phyloP scores from a whole-genome alignment of 305 asterid genomes.

The Fraxinus baroniana region DNA sequence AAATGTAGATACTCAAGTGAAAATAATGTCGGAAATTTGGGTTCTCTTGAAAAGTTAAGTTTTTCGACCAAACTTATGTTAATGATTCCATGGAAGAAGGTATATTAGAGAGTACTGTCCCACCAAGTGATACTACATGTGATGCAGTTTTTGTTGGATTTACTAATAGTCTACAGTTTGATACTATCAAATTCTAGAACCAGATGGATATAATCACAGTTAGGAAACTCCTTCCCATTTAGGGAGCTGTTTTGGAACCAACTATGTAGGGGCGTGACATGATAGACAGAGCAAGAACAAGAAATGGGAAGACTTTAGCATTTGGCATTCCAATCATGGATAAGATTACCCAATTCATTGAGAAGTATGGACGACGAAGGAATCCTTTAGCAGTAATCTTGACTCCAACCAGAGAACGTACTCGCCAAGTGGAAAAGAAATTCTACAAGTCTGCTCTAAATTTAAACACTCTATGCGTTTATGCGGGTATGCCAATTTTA shows the following conservation, averaged over 20 bases:
- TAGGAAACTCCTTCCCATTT: not conserved
- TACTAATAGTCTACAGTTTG: too few species aligned
- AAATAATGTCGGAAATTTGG: too few species aligned
- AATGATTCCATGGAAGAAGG: too few species aligned
- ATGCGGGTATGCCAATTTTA: constrained; percentile 80
- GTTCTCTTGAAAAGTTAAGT: too few species aligned
- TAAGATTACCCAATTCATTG: constrained; percentile 69
- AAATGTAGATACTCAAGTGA: too few species aligned
- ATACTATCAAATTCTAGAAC: too few species aligned
- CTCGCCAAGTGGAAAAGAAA: constrained; percentile 86
- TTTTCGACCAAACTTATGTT: too few species aligned
- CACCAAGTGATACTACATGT: too few species aligned
- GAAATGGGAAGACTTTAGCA: constrained; percentile 95
- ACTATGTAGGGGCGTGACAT: constrained; percentile 92
- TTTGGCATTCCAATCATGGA: constrained; percentile 92
- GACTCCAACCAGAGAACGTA: constrained; percentile 99
- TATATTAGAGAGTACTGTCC: too few species aligned
- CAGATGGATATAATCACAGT: too few species aligned
- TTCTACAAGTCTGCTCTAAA: constrained; percentile 71
- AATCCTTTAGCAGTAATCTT: constrained; percentile 70
- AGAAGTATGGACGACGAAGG: constrained; percentile 77
- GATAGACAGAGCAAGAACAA: constrained; percentile 94
- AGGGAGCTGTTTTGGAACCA: constrained; percentile 89
- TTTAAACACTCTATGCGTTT: constrained; percentile 73
- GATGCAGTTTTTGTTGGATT: too few species aligned